Evolutionary conservation across 2,329 filamentous ascomycete genomes (phyloP), one percentile per base, ranked within the genome.

Genomic region (Aureobasidium lini): DNA sequence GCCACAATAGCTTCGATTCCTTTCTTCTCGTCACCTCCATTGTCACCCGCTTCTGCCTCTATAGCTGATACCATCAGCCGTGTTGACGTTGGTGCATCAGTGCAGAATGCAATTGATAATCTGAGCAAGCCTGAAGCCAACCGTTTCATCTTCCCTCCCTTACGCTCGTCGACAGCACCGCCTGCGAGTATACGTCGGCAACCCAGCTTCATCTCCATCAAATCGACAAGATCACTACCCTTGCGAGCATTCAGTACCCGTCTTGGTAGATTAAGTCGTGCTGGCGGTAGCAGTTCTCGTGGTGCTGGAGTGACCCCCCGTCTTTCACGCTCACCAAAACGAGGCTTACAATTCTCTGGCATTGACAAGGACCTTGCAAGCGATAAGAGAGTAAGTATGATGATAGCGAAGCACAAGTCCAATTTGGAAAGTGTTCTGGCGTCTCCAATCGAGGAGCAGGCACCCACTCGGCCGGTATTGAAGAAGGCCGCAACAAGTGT

Each of bases 331-430:
- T 23, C 37, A 2, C 56, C 15, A 8, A 47, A 48, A 34, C 48
- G 43, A 2, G 49, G 58, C 32, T 34, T 28, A 7, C n/a, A 42
- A 9, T 56, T 47, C 23, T 47, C 49, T 16, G 50, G 58, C 4
- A 60, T 60, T 2, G 58, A 60, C 49, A 60, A 60, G 11, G 49
- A 60, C 11, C 6, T 56, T 31, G 34, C 39, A 15, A 42, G 47
- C 3, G 48, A 44, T 3, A 53, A 28, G 18, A 39, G 57, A 52
- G n/a, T 39, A 2, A 44, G 53, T 18, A 18, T 42, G 2, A 47
- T 57, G 31, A 39, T 47, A 15, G 42, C 53, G 9, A 57, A 18
- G n/a, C 40, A 47, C 34, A 57, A 40, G 10, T 56, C 39, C 2
- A 40, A 44, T 15, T n/a, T 57, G 28, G 32, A 47, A 29, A 57